Evolutionary conservation across 202 grass and related monocot genomes (phyloP).

Genomic region (Brachypodium distachyon): DNA sequence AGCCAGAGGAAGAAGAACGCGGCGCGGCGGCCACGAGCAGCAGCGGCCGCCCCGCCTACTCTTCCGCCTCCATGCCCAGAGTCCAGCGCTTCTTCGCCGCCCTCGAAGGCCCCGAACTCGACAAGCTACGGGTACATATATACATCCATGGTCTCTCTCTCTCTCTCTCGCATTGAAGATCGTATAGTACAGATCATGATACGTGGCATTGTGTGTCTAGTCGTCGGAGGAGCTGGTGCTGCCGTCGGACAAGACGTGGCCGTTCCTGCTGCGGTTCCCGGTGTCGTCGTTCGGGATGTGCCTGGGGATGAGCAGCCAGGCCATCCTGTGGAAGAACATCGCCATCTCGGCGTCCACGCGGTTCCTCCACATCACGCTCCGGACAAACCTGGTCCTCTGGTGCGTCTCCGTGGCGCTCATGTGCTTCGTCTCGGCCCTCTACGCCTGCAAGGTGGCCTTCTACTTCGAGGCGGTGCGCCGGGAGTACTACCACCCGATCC

Average conservation of each 20-base stretch:
- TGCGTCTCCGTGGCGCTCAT: conserved; percentile 55
- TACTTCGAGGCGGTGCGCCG: conserved; percentile 84
- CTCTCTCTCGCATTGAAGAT: not conserved
- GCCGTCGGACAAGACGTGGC: conserved; percentile 89
- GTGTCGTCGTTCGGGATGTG: conserved; percentile 79
- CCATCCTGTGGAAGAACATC: conserved; percentile 75
- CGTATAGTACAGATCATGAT: too few species aligned
- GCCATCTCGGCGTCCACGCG: conserved; percentile 55
- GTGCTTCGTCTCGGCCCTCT: conserved; percentile 37
- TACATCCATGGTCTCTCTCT: too few species aligned
- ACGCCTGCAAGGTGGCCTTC: conserved; percentile 57
- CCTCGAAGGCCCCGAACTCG: conserved; percentile 81
- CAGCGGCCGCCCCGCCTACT: not conserved
- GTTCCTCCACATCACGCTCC: conserved; percentile 66
- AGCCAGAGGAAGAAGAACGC: conserved; percentile 7
- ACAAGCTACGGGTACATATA: conserved; percentile 69
- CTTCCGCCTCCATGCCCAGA: conserved; percentile 32
- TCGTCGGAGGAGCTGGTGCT: conserved; percentile 62
- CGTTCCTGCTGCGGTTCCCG: conserved; percentile 86
- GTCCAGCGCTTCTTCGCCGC: conserved; percentile 87
- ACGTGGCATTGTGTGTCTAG: too few species aligned
- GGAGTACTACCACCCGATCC: conserved; percentile 88
- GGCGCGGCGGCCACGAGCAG: not conserved
- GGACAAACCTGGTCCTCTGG: conserved; percentile 73
- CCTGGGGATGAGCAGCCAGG: conserved; percentile 82